phyloP scores from a whole-genome alignment of 2,329 filamentous ascomycete genomes.

The Phoma sp. region DNA sequence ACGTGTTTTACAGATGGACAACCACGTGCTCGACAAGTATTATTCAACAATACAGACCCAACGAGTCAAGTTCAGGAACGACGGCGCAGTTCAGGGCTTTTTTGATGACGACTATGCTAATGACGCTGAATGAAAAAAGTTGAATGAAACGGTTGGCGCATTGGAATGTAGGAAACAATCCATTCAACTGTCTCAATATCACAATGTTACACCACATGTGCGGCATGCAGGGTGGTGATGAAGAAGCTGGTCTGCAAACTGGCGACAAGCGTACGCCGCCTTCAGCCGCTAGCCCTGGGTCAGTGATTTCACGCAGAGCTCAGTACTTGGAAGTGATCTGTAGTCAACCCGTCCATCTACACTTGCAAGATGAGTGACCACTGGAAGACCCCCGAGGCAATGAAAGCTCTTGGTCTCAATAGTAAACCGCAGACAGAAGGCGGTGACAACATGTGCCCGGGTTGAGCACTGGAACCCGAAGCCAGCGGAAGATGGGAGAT shows the following conservation, averaged over 20 bases:
- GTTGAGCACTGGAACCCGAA: slow-evolving; percentile 26
- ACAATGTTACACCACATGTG: slow-evolving; percentile 16
- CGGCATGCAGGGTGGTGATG: slow-evolving; percentile 17
- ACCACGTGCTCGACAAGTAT: no score
- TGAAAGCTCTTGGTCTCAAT: slow-evolving; percentile 18
- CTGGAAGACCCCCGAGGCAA: slow-evolving; percentile 19
- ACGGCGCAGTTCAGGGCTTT: slow-evolving; percentile 6
- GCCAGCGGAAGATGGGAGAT: slow-evolving; percentile 9
- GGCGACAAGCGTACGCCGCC: slow-evolving; percentile 22
- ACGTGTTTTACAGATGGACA: neutral
- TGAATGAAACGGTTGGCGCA: slow-evolving; percentile 20
- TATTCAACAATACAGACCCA: no score
- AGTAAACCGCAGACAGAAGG: slow-evolving; percentile 14
- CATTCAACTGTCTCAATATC: no score
- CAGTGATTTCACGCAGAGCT: slow-evolving; percentile 13
- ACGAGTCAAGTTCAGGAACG: neutral
- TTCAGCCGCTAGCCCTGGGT: slow-evolving; percentile 27
- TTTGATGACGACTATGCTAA: slow-evolving; percentile 21
- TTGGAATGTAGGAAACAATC: slow-evolving; percentile 6
- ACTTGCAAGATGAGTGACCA: slow-evolving; percentile 19
- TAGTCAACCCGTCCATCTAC: slow-evolving; percentile 6
- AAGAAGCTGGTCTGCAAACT: slow-evolving; percentile 20
- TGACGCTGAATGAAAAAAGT: slow-evolving; percentile 18
- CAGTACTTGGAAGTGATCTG: slow-evolving; percentile 25
- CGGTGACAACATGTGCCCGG: slow-evolving; percentile 21